These are phyloP conservation scores for Colletotrichum trifolii DNA, from an alignment of 2,329 filamentous ascomycete species.

Conservation along the genomic window DNA sequence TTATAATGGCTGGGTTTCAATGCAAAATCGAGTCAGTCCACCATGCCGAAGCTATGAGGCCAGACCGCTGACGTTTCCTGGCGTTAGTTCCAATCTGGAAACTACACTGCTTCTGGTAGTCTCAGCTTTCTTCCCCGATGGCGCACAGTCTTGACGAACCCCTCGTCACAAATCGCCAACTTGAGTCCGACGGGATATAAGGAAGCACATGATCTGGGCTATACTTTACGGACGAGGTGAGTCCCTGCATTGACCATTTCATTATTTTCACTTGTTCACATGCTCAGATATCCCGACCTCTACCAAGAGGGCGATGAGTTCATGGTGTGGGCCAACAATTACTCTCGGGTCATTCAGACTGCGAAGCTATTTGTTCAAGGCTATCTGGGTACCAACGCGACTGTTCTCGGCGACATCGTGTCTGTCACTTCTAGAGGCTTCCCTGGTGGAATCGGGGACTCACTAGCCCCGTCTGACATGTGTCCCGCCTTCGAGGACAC, in stretches of 20 bases:
- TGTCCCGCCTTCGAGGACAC: constrained; percentile 69
- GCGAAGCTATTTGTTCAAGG: constrained; percentile 71
- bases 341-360: constrained; percentile 71
- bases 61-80: background rate
- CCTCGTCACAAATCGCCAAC: constrained; percentile 66
- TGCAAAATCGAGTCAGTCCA: constrained; percentile 53
- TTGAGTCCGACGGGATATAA: constrained; percentile 72
- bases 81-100: constrained; percentile 60
- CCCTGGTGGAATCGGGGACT: constrained; percentile 66
- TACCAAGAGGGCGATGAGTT: constrained; percentile 63
- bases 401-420: constrained; percentile 64
- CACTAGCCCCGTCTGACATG: constrained; percentile 70
- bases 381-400: constrained; percentile 67
- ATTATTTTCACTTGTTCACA: background rate
- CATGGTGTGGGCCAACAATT: constrained; percentile 73
- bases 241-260: background rate
- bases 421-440: constrained; percentile 68
- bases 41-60: background rate
- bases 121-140: constrained; percentile 69
- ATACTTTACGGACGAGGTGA: constrained; percentile 58
- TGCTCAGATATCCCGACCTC: constrained; percentile 57
- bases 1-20: constrained; percentile 65
- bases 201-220: constrained; percentile 68
- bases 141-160: constrained; percentile 67
- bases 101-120: constrained; percentile 63